Evolutionary conservation across 768 basidiomycete genomes (phyloP).

Genomic region (Amyloporia xantha): DNA sequence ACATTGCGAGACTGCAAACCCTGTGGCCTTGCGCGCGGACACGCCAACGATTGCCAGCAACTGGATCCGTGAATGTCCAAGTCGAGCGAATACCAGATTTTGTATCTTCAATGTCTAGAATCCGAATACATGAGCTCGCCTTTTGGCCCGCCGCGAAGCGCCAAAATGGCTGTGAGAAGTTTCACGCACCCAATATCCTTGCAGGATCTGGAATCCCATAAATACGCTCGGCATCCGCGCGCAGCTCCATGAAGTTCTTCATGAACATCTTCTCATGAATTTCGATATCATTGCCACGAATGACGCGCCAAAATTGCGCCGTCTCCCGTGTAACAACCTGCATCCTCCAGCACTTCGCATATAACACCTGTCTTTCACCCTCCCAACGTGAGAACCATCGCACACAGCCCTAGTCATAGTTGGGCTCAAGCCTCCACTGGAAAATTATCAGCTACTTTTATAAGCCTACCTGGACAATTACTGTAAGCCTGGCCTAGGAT

Average conservation of each 20-base stretch:
- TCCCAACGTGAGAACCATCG: background rate
- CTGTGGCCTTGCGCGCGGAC: conserved; percentile 9
- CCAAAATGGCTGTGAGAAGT: background rate
- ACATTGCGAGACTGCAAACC: conserved; percentile 28
- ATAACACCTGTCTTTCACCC: background rate
- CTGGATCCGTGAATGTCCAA: conserved; percentile 3
- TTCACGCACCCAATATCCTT: background rate
- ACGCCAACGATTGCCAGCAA: conserved; percentile 6
- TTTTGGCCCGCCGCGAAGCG: too few species aligned
- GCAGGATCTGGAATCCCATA: conserved; percentile 6
- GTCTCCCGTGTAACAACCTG: background rate
- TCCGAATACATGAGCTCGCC: background rate
- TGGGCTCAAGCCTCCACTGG: too few species aligned
- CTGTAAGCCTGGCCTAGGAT: too few species aligned
- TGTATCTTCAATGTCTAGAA: background rate
- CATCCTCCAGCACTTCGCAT: background rate
- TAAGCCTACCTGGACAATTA: too few species aligned
- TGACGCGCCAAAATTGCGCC: background rate
- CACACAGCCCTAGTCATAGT: too few species aligned
- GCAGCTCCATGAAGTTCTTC: background rate
- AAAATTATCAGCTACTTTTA: too few species aligned
- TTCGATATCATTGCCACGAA: background rate
- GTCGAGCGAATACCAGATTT: background rate
- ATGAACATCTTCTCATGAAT: background rate
- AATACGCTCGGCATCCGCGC: background rate